Percentiles rank a stretch among this genome's conserved stretches.
Conservation (phyloP, 2,329 filamentous ascomycete species). For the Chrysoporthe cubensis region DNA sequence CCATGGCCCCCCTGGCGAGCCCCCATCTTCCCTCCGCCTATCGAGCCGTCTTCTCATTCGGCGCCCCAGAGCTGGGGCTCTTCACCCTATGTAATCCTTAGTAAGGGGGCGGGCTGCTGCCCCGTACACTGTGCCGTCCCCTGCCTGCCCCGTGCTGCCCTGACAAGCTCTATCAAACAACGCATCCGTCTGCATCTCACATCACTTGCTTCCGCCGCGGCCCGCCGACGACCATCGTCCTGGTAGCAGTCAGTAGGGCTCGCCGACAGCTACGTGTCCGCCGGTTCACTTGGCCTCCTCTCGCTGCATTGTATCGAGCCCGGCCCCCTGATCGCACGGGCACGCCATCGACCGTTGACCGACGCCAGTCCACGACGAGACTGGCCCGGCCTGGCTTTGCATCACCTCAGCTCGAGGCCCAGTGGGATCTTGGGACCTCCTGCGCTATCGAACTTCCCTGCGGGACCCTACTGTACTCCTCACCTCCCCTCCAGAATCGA, state of each 20-base stretch:
- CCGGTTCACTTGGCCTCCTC: no score
- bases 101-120: no score
- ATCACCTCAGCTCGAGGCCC: neutral
- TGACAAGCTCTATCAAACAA: no score
- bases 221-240: no score
- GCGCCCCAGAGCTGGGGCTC: neutral
- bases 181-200: no score
- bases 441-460: neutral
- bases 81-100: neutral
- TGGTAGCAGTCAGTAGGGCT: no score
- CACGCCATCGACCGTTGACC: neutral
- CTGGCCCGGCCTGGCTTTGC: neutral
- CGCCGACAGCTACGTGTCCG: no score
- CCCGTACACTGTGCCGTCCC: no score
- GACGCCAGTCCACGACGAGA: constrained; percentile 4
- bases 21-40: neutral
- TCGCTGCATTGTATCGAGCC: neutral
- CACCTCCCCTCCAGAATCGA: neutral
- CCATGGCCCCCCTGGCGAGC: neutral
- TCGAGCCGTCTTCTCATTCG: neutral
- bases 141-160: no score
- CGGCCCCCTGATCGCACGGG: no score
- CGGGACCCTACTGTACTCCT: neutral
- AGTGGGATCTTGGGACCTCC: neutral
- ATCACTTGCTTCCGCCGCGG: no score